phyloP scores from a whole-genome alignment of 2,329 filamentous ascomycete species.

The Xylaria sp. region DNA sequence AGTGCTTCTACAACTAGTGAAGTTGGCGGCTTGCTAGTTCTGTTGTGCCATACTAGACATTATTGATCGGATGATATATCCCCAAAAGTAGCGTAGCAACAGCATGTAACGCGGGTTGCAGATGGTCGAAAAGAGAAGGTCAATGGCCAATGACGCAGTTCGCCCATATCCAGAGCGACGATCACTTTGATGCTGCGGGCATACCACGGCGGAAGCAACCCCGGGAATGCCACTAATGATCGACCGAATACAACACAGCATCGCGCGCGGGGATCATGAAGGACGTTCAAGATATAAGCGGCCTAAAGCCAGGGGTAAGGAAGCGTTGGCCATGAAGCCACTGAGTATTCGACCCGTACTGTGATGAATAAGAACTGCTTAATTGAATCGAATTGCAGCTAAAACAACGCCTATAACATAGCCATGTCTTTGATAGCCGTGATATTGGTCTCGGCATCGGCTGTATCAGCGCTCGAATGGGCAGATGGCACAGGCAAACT shows the following conservation, averaged over 20 bases:
- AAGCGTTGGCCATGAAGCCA: neutral
- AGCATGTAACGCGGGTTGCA: neutral
- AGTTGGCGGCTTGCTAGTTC: neutral
- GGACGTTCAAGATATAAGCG: neutral
- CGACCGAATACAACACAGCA: conserved; percentile 13
- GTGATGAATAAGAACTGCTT: neutral
- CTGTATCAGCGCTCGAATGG: conserved; percentile 35
- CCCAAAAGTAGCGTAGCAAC: neutral
- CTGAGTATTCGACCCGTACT: no score
- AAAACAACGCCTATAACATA: neutral
- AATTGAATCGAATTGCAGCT: neutral
- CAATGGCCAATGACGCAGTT: conserved; percentile 1
- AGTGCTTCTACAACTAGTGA: neutral
- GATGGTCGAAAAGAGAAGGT: conserved; percentile 20
- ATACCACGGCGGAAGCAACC: neutral
- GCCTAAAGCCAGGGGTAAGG: neutral
- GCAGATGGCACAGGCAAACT: conserved; percentile 43
- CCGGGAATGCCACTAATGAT: conserved; percentile 7
- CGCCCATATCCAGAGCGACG: conserved; percentile 17
- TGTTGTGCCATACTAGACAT: neutral
- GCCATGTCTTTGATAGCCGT: conserved; percentile 16
- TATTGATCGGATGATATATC: conserved; percentile 6
- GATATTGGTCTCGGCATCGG: conserved; percentile 21
- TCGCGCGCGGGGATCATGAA: conserved; percentile 11
- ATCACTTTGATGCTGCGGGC: conserved; percentile 7